Evolutionary conservation across 164 flowering plant species (phyloP), one percentile per base, ranked within the genome.

Genomic region (Aristolochia contorta): DNA sequence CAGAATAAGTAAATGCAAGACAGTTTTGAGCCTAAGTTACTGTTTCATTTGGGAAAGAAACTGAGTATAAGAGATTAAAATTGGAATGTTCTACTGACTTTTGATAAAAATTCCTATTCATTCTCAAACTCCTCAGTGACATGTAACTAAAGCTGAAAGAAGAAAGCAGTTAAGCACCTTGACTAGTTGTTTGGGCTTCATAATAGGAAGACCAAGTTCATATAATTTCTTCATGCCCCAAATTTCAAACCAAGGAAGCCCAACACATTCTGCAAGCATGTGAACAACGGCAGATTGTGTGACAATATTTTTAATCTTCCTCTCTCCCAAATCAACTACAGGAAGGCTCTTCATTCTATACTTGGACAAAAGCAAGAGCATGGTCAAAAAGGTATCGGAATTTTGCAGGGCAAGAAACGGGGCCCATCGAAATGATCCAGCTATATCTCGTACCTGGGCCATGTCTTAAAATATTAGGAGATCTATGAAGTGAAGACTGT

Each of bases 341-440:
- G 99, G 97, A 65, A 94, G 67, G 65, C 99, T 91, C 78, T 94
- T 94, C 97, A 93, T 90, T 77, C 84, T 88, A 78, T 94, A 91
- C 68, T 94, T 91, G 10, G 99, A 94, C 20, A 94, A 84, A 63
- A 94, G 78, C 72, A 94, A 63, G 7, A 94, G 81, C 95, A 94
- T 89, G 25, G 99, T 91, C 69, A 94, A 60, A 57, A 91, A 88
- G 56, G 93, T 80, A 72, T 94, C 87, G 0, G 85, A 71, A 25
- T 68, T 77, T 75, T 88, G 95, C 75, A 91, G 68, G n/a, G 97
- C 95, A 43, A 94, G 92, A 73, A 94, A 94, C 24, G 99, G 99
- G 2, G 97, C 99, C 99, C 99, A 94, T 0, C 99, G 87, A 65
- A 94, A 94, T 27, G 95, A 79, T 55, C 99, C 99, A 19, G 95